Evolutionary conservation across 2,329 filamentous ascomycete genomes (phyloP), one percentile per base, ranked within the genome.

Genomic region (Microdochium paspali): DNA sequence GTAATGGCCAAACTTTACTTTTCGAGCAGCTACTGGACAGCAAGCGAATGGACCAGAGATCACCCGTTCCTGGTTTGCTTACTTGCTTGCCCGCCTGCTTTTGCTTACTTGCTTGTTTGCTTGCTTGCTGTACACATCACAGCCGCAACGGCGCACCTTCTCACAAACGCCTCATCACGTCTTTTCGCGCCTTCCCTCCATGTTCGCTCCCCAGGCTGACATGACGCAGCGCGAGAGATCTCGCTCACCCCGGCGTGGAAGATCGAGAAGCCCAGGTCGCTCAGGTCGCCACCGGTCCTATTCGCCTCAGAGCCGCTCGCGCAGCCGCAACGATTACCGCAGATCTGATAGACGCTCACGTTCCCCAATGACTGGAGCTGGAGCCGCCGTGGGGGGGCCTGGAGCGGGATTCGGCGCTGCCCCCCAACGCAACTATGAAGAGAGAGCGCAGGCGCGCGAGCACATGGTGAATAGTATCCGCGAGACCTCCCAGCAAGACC

Each of bases 401-500:
- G 80, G 79, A 64, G 71, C 76, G 62, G 76, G 74, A 60, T 85
- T 80, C 69, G 75, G 74, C 66, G 80, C 77, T 66, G 79, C 77
- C 61, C 77, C 80, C 59, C 81, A 84, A 67, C 83, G 90, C 69
- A 83, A 82, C 49, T 87, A 82, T 70, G 91, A 97, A 68, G 90
- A 95, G 62, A 84, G 90, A 61, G 74, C 80, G 53, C 82, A 77
- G 53, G 85, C 86, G 61, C 90, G 93, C 70, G 90, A 95, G 70
- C 85, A 90, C 67, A 96, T 95, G 89, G 94, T 97, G 88, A 85
- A 83, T 70, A 90, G 82, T 65, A 85, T 96, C 60, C 85, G 90
- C 64, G 93, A 97, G 64, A 86, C 87, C 43, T 97, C 93, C 52
- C 93, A 97, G 68, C 93, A 98, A 72, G 93, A 98, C 77, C 91